A percentile compares a stretch with the other conserved stretches of the same genome.
These are phyloP conservation scores for Pseudovirgaria hyperparasitica DNA, from an alignment of 2,329 filamentous ascomycete genomes.

Conservation along the genomic window DNA sequence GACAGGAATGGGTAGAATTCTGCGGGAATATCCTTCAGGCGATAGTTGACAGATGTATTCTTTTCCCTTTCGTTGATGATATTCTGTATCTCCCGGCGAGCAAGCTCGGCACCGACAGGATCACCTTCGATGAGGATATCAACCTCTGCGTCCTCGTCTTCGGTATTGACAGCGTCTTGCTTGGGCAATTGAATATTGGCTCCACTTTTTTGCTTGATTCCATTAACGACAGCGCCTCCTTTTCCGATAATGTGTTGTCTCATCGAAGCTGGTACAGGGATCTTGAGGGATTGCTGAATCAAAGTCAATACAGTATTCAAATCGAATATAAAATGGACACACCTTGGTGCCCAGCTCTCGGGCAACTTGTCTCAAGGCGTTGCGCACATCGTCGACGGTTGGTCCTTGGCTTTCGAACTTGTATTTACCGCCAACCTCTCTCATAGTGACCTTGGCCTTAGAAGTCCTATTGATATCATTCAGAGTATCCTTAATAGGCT, in stretches of 20 bases:
- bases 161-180: conserved; percentile 50
- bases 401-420: conserved; percentile 78
- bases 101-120: conserved; percentile 72
- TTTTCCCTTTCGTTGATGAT: conserved; percentile 85
- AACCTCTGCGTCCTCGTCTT: conserved; percentile 65
- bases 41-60: conserved; percentile 67
- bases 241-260: conserved; percentile 88
- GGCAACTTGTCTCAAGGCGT: conserved; percentile 81
- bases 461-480: conserved; percentile 89
- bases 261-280: conserved; percentile 72
- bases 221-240: conserved; percentile 78
- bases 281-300: conserved; percentile 51
- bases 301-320: conserved; percentile 4
- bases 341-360: conserved; percentile 80
- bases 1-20: conserved; percentile 95
- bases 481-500: conserved; percentile 71
- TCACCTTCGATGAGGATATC: conserved; percentile 88
- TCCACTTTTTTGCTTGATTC: conserved; percentile 78
- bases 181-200: conserved; percentile 85
- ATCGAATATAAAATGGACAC: conserved; percentile 15
- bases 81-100: conserved; percentile 68
- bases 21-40: conserved; percentile 70
- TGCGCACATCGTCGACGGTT: conserved; percentile 68
- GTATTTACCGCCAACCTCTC: too few relatives aligned
- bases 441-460: conserved; percentile 73